Percentiles rank a stretch among this genome's conserved stretches.
Evolutionary conservation across 2,329 filamentous ascomycete genomes (phyloP).

Genomic region (Colletotrichum ledebouriae): DNA sequence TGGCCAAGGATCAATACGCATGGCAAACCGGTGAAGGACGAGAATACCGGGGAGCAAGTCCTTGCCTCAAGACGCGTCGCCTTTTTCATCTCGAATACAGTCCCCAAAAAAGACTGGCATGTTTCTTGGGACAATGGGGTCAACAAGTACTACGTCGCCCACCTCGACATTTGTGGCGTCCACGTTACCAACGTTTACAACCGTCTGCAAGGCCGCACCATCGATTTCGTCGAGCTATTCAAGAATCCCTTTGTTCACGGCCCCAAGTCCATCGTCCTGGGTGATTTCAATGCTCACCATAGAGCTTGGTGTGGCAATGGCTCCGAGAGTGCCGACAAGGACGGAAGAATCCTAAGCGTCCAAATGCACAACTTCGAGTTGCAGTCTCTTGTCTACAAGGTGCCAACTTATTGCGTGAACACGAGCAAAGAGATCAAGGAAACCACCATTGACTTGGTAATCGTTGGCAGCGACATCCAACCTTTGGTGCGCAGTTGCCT

Average conservation of each 20-base stretch:
- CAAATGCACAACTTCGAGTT: neutral
- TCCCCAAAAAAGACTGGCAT: neutral
- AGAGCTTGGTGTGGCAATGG: neutral
- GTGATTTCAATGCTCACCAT: neutral
- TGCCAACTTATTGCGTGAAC: neutral
- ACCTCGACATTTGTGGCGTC: neutral
- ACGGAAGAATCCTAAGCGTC: rapidly evolving
- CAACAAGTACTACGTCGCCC: neutral
- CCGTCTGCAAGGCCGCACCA: neutral
- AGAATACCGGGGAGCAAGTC: neutral
- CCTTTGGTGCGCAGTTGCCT: neutral
- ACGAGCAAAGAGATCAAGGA: rapidly evolving
- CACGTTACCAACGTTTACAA: conserved; percentile 1
- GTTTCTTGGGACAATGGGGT: conserved; percentile 3
- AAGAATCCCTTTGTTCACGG: neutral
- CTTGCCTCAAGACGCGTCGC: neutral
- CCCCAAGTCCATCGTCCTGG: neutral
- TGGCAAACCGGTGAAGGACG: neutral
- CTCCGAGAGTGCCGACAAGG: neutral
- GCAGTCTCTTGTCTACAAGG: too few species aligned
- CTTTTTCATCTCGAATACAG: neutral
- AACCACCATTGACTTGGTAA: neutral
- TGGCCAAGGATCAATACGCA: too few species aligned
- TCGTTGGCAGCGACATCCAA: neutral
- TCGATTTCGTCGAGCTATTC: neutral